Percentiles rank a stretch among this genome's conserved stretches.
Evolutionary conservation across 331 rosid species (phyloP).

Genomic region (Rhamnella rubrinervis): DNA sequence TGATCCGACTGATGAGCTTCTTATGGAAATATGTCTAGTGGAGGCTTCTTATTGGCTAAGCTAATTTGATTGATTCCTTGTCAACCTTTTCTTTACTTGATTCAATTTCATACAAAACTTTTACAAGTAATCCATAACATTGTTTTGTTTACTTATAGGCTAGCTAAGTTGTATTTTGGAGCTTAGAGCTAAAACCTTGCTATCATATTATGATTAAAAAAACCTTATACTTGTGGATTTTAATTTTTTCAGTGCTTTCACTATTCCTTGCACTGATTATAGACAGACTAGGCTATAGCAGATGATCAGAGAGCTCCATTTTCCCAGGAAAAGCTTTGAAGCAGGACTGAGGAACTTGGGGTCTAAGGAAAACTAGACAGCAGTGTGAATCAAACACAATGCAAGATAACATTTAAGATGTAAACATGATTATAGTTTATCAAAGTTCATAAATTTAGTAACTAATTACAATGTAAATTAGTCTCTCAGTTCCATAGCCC

Average conservation of each 20-base stretch:
- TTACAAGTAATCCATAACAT: no score
- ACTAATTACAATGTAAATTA: no score
- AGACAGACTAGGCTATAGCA: conserved; percentile 58
- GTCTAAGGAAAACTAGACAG: not conserved
- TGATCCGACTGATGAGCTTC: conserved; percentile 63
- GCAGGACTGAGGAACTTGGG: conserved; percentile 2
- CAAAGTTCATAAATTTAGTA: no score
- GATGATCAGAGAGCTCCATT: conserved; percentile 45
- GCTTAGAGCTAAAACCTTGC: no score
- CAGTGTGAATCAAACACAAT: no score
- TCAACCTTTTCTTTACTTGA: not conserved
- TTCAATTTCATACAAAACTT: not conserved
- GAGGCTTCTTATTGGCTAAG: conserved; percentile 61
- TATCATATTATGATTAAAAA: no score
- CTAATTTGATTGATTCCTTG: not conserved
- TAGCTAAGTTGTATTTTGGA: no score
- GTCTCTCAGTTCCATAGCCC: no score
- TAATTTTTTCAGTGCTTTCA: conserved; percentile 44
- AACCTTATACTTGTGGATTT: no score
- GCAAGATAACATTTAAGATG: no score
- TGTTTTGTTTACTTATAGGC: no score
- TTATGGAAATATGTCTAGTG: conserved; percentile 38
- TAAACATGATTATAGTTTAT: no score
- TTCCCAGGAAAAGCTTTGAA: conserved; percentile 39
- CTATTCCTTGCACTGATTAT: conserved; percentile 61